Evolutionary conservation across 805 yeast species (phyloP).

Genomic region (Ogataea paraovalis): DNA sequence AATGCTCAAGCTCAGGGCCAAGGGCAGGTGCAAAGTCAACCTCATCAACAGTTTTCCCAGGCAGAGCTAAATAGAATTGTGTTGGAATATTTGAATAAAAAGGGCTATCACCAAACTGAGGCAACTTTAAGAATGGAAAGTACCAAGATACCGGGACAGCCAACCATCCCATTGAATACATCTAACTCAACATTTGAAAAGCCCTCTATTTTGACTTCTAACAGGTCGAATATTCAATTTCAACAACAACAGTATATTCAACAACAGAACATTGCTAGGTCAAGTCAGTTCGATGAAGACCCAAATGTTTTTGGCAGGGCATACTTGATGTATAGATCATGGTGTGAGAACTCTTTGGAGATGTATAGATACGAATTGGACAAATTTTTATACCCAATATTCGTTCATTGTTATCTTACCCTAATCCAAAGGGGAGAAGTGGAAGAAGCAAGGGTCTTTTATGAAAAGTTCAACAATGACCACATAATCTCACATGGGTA

Average conservation of each 20-base stretch:
- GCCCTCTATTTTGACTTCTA: conserved; percentile 33
- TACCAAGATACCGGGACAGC: conserved; percentile 52
- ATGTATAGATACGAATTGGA: conserved; percentile 85
- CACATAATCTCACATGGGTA: conserved; percentile 72
- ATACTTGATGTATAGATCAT: conserved; percentile 71
- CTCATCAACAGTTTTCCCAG: conserved; percentile 48
- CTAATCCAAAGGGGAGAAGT: conserved; percentile 62
- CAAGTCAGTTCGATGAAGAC: conserved; percentile 45
- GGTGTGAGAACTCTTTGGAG: conserved; percentile 91
- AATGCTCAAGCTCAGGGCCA: conserved; percentile 9
- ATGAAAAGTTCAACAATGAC: conserved; percentile 68
- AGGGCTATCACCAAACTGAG: conserved; percentile 93
- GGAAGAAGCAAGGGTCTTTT: conserved; percentile 66
- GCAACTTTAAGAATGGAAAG: conserved; percentile 89
- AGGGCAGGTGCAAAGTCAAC: conserved; percentile 20
- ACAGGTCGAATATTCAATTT: conserved; percentile 31
- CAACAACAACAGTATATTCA: conserved; percentile 28
- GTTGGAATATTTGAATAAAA: conserved; percentile 84
- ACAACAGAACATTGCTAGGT: conserved; percentile 23
- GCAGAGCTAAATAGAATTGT: conserved; percentile 91
- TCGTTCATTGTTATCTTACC: conserved; percentile 82
- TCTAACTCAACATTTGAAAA: conserved; percentile 33
- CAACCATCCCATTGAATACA: conserved; percentile 47
- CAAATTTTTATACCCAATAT: conserved; percentile 85
- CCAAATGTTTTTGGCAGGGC: conserved; percentile 78